phyloP scores from a whole-genome alignment of 768 basidiomycete species.

The Tylopilus sp. region DNA sequence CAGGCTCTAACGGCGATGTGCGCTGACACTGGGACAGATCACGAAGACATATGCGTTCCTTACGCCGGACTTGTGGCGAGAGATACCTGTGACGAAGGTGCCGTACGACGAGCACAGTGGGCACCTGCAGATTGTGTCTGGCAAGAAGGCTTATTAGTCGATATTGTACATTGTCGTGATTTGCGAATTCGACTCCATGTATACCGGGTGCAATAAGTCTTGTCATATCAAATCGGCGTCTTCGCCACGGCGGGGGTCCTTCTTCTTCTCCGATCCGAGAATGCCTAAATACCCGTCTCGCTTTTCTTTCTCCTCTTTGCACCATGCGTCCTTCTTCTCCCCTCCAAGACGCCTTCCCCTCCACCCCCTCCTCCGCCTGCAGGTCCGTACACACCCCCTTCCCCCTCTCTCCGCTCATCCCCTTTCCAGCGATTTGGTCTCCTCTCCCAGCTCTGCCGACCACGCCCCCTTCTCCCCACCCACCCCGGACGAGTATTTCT shows the following conservation, averaged over 20 bases:
- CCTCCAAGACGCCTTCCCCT: constrained; percentile 3
- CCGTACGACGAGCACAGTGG: constrained; percentile 96
- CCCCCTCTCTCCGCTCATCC: not conserved
- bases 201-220: no score
- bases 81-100: constrained; percentile 84
- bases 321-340: not conserved
- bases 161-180: no score
- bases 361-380: constrained; percentile 22
- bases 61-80: constrained; percentile 96
- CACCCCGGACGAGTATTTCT: constrained; percentile 19
- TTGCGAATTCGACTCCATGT: no score
- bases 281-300: no score
- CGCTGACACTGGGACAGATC: constrained; percentile 49
- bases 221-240: no score
- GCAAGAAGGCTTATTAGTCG: constrained; percentile 58
- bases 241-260: no score
- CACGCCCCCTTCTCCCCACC: constrained; percentile 12
- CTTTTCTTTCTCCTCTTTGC: not conserved
- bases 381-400: constrained; percentile 18
- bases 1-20: not conserved
- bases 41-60: constrained; percentile 99
- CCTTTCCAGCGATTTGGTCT: constrained; percentile 5
- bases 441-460: constrained; percentile 14
- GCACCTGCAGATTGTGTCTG: constrained; percentile 79
- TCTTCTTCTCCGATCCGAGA: no score